Base-by-base conservation (phyloP, 2,329 filamentous ascomycete species). In the Hypoxylon sp. region DNA sequence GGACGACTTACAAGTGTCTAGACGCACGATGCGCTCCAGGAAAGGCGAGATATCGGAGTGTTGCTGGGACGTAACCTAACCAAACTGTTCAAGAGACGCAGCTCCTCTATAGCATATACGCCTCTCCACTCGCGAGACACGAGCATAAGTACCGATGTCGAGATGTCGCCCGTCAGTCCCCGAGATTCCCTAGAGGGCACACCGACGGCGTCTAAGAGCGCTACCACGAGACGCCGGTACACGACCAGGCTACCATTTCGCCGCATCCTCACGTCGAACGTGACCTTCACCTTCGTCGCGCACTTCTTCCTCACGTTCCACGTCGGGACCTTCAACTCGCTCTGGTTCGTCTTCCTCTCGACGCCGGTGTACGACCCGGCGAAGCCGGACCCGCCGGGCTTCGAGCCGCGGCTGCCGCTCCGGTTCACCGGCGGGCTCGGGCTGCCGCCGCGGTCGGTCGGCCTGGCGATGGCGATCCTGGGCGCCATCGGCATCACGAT, bases 311-410 rank as follows among this genome's bases (percentile, higher is more conserved):
- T 92, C 43, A 84, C 86, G 15, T 84, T 91, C 63, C 90, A 92
- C 73, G 80, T 91, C 67, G 88, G 87, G 58, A 88, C 89, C 23
- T 93, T 92, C 77, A 89, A 90, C 69, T 84, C 88, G 1, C 82
- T 93, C 40, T 91, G 88, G 78, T 90, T 90, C 59, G 81, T 91
- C 47, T 92, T 93, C 73, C 80, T 93, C 41, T 91, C 90, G 1
- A 89, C 88, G 0, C 87, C 88, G 0, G 86, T 88, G 3, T 85
- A 79, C 60, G 74, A 80, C 65, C 77, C 80, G 0, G 35, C 66
- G 9, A 62, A 72, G 0, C 74, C 74, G 0, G 51, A 71, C 1
- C 66, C 71, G 1, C 61, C 70, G 1, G 69, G 71, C 24, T 66
- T 72, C n/a, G 59, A 60, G 1, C 72, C 77, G 51, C 64, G 73